These are phyloP conservation scores for Lactuca sativa DNA, from an alignment of 129 eudicot genomes.

Conservation along the genomic window DNA sequence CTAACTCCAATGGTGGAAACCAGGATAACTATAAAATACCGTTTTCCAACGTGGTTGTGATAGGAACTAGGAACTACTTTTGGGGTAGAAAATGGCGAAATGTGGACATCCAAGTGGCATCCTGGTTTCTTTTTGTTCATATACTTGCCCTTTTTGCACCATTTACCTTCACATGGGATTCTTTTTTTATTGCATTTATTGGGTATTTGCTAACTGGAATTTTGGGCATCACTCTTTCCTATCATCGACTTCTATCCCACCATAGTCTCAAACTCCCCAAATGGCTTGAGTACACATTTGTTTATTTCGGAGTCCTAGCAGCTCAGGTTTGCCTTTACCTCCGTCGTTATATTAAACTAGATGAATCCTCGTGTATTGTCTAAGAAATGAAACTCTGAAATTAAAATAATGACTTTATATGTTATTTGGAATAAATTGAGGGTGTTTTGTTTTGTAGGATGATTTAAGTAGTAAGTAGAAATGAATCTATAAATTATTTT, in stretches of 20 bases:
- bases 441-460: too few relatives aligned
- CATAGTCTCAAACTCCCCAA: slow-evolving; percentile 41
- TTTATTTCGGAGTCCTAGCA: slow-evolving; percentile 33
- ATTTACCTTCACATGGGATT: slow-evolving; percentile 34
- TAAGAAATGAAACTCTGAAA: too few relatives aligned
- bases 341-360: background rate
- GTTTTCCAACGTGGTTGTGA: slow-evolving; percentile 31
- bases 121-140: slow-evolving; percentile 31
- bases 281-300: slow-evolving; percentile 40
- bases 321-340: slow-evolving; percentile 22
- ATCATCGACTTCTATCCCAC: slow-evolving; percentile 37
- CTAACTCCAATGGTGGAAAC: slow-evolving; percentile 11
- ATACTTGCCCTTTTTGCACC: slow-evolving; percentile 34
- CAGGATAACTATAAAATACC: slow-evolving; percentile 32
- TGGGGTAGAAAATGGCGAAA: slow-evolving; percentile 30
- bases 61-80: slow-evolving; percentile 29
- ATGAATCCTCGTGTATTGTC: background rate
- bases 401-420: too few relatives aligned
- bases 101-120: slow-evolving; percentile 32
- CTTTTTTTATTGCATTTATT: slow-evolving; percentile 21
- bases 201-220: slow-evolving; percentile 31
- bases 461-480: too few relatives aligned
- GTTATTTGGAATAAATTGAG: too few relatives aligned
- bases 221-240: slow-evolving; percentile 33
- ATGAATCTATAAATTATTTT: too few relatives aligned